These are phyloP conservation scores for Orobanche coerulescens DNA, from an alignment of 257 asterid genomes.

Conservation along the genomic window DNA sequence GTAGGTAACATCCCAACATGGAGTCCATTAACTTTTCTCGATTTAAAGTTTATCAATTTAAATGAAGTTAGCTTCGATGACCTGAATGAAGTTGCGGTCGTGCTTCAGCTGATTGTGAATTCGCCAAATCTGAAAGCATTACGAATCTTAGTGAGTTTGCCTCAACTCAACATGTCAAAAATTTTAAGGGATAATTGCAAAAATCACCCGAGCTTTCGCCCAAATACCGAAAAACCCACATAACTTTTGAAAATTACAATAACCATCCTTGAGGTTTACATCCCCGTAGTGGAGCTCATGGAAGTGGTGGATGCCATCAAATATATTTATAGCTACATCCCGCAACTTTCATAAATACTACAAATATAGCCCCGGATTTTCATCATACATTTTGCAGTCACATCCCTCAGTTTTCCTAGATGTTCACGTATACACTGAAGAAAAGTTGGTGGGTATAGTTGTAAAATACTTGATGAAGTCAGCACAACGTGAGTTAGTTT, in stretches of 20 bases:
- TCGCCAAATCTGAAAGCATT: constrained; percentile 69
- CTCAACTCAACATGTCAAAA: not conserved
- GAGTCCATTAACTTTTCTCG: constrained; percentile 35
- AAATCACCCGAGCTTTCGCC: too few species aligned
- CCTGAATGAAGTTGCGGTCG: constrained; percentile 51
- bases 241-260: too few species aligned
- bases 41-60: constrained; percentile 61
- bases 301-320: too few species aligned
- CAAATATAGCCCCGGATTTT: too few species aligned
- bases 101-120: constrained; percentile 64
- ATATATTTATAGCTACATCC: too few species aligned
- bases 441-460: not conserved
- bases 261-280: not conserved
- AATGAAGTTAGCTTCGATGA: constrained; percentile 85
- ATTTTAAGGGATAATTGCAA: not conserved
- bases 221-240: too few species aligned
- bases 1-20: constrained; percentile 43
- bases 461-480: not conserved
- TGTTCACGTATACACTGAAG: too few species aligned
- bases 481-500: not conserved
- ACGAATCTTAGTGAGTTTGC: constrained; percentile 57
- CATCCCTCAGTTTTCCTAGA: too few species aligned
- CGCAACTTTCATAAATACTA: not conserved
- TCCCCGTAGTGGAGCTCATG: too few species aligned
- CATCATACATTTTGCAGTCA: too few species aligned